Conservation (phyloP, 768 basidiomycete genomes). For the Lentinula guzmanii region DNA sequence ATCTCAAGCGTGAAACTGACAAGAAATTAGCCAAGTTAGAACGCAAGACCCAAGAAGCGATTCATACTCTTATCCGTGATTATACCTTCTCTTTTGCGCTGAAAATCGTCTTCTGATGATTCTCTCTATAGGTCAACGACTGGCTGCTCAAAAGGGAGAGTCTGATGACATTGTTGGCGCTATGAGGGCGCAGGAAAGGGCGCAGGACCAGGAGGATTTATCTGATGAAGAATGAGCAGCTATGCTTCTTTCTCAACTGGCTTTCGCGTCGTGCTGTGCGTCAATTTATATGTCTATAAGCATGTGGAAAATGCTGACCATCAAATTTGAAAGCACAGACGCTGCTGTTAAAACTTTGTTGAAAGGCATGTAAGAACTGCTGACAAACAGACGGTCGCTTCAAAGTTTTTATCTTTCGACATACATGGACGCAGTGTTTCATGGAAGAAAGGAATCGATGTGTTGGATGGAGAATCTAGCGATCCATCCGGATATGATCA, state of each 20-base stretch:
- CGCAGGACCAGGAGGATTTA: constrained; percentile 41
- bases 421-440: no score
- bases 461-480: no score
- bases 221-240: constrained; percentile 53
- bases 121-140: constrained; percentile 55
- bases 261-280: neutral
- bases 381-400: no score
- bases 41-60: constrained; percentile 84
- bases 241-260: neutral
- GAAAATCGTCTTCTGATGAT: neutral
- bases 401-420: no score
- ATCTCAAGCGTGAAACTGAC: constrained; percentile 89
- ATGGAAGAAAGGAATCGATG: no score
- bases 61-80: constrained; percentile 90
- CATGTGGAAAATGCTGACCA: no score
- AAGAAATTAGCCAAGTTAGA: constrained; percentile 88
- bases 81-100: constrained; percentile 11
- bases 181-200: constrained; percentile 70
- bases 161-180: constrained; percentile 78
- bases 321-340: no score
- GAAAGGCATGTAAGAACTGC: no score
- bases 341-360: no score
- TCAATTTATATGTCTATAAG: no score
- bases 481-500: no score
- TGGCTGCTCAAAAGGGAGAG: constrained; percentile 73